Evolutionary conservation across 225 moss, liverwort and hornwort species (phyloP), one percentile per base, ranked within the genome.

Genomic region (Physcomitrium patens): DNA sequence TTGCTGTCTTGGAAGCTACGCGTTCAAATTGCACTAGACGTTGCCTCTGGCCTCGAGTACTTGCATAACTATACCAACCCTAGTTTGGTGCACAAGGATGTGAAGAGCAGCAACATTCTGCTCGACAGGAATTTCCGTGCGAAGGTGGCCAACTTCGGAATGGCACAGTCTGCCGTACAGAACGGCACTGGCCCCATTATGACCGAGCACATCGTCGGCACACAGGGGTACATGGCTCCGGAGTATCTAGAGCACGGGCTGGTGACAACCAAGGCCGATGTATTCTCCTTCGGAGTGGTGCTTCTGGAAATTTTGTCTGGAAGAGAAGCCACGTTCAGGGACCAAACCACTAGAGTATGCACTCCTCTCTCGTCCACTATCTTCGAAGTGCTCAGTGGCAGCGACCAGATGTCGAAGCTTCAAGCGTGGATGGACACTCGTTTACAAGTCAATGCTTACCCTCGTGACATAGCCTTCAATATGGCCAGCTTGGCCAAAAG

Each of bases 151-250:
- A 90, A 91, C 70, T 94, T 94, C 59, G 89, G 88, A 3, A 89
- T 94, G 90, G 90, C 94, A 1, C 89, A 85, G 50, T 77, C 85
- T 54, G 76, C 81, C 1, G 83, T 80, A 23, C 46, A 23, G 10
- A 50, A 20, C 37, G 70, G 18, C 67, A 68, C 64, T 59, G 78
- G 23, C 68, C 82, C 77, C 60, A 87, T 89, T 4, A 47, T 77
- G 83, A 90, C 90, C 10, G 77, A 85, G 60, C 90, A 92, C 46
- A 90, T 94, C 15, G 88, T 81, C 14, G 94, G 94, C 12, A 94
- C 94, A 3, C 85, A 90, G 7, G 94, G 94, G 11, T 94, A 91
- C 72, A 91, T 91, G 91, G 91, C 94, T 47, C 91, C 90, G 1
- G 94, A 94, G 74, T 94, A 91, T 54, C 86, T 90, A 7, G 85